phyloP scores from a whole-genome alignment of 192 early-diverging fungal genomes.

The Coemansia sp. region DNA sequence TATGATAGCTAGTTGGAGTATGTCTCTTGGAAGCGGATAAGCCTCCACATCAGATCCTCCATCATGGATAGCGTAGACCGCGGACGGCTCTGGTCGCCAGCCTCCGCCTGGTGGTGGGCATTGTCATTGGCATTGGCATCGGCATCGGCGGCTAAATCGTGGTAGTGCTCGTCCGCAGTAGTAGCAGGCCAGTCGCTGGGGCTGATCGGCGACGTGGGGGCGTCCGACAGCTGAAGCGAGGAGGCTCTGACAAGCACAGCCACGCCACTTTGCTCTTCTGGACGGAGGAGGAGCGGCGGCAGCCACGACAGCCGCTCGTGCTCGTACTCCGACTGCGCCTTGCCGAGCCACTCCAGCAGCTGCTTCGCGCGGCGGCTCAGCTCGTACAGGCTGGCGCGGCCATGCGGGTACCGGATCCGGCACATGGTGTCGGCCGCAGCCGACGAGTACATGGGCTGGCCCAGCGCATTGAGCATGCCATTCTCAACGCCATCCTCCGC shows the following conservation, averaged over 20 bases:
- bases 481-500: conserved; percentile 34
- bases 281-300: conserved; percentile 1
- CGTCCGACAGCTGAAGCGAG: conserved; percentile 34
- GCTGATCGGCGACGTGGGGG: conserved; percentile 48
- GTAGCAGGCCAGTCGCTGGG: conserved; percentile 46
- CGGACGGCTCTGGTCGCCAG: not conserved
- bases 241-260: not conserved
- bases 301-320: conserved; percentile 38
- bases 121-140: too few species aligned
- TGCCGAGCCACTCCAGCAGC: conserved; percentile 56
- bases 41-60: conserved; percentile 51
- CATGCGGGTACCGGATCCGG: conserved; percentile 49
- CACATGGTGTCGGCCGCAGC: conserved; percentile 39
- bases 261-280: not conserved
- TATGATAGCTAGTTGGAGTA: conserved; percentile 24
- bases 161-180: conserved; percentile 40
- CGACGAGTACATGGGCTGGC: conserved; percentile 53
- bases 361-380: conserved; percentile 53
- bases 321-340: conserved; percentile 50
- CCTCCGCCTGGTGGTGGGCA: too few species aligned
- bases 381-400: conserved; percentile 32
- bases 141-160: not conserved
- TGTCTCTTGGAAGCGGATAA: conserved; percentile 54
- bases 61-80: conserved; percentile 47
- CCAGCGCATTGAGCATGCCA: conserved; percentile 40